phyloP scores from a whole-genome alignment of 768 basidiomycete genomes.

The Gautieria morchelliformis region DNA sequence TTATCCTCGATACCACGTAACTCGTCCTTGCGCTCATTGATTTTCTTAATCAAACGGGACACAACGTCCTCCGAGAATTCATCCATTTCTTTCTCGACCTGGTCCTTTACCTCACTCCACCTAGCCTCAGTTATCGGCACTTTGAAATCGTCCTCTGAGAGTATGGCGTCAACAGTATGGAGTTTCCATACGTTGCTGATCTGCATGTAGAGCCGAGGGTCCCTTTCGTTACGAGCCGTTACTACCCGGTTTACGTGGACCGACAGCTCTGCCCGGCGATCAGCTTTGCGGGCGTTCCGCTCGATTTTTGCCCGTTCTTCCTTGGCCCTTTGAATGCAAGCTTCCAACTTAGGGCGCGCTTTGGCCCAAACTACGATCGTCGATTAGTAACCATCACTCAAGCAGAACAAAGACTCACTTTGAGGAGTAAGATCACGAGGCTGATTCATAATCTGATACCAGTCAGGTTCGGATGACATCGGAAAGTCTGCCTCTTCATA shows the following conservation, averaged over 20 bases:
- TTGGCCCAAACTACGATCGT: neutral
- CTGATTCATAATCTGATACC: slow-evolving; percentile 1
- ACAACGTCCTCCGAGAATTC: neutral
- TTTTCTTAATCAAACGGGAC: neutral
- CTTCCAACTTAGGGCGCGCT: slow-evolving; percentile 2
- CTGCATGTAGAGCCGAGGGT: neutral
- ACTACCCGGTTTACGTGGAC: neutral
- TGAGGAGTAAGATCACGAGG: slow-evolving; percentile 5
- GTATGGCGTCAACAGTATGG: neutral
- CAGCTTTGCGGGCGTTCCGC: neutral
- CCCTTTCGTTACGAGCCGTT: neutral
- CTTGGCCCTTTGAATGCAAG: neutral
- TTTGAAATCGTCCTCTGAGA: neutral
- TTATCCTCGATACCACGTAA: neutral
- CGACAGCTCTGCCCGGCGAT: neutral
- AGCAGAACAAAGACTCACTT: neutral
- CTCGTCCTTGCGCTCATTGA: neutral
- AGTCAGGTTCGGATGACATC: neutral
- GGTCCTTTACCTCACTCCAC: neutral
- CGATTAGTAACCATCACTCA: neutral
- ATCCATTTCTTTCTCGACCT: slow-evolving; percentile 1
- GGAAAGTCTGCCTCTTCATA: slow-evolving; percentile 1
- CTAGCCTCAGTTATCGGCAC: neutral
- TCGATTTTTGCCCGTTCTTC: neutral
- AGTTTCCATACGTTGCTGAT: neutral